Evolutionary conservation across 2,329 filamentous ascomycete species (phyloP).

Genomic region (Nemania sp.): DNA sequence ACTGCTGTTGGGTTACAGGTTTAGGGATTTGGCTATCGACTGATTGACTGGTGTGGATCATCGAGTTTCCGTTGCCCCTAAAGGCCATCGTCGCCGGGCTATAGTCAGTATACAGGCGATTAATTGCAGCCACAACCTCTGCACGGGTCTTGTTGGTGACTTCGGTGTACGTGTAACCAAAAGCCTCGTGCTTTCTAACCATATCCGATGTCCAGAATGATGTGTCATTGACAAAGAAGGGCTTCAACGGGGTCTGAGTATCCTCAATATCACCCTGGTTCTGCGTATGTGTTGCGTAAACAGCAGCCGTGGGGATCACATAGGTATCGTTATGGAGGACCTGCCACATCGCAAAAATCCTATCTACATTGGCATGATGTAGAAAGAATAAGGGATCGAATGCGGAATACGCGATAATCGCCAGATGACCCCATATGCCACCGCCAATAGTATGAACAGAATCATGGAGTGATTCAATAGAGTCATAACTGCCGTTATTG

Average conservation of each 20-base stretch:
- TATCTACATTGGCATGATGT: constrained; percentile 81
- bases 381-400: constrained; percentile 86
- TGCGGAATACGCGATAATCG: constrained; percentile 76
- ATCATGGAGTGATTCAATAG: constrained; percentile 74
- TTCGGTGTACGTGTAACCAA: constrained; percentile 83
- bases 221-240: constrained; percentile 73
- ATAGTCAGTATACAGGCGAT: constrained; percentile 69
- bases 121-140: constrained; percentile 66
- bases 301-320: constrained; percentile 67
- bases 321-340: constrained; percentile 75
- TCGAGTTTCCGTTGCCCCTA: constrained; percentile 14
- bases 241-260: constrained; percentile 69
- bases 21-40: constrained; percentile 4
- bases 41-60: not conserved
- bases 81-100: constrained; percentile 53
- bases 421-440: constrained; percentile 72
- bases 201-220: constrained; percentile 76
- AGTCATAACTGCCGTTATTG: constrained; percentile 67
- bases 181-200: constrained; percentile 67
- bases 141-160: constrained; percentile 59
- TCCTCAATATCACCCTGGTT: constrained; percentile 65
- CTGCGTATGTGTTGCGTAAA: constrained; percentile 72
- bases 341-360: constrained; percentile 83
- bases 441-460: constrained; percentile 68
- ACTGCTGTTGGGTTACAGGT: not conserved